These are phyloP conservation scores for Daldinia childiae DNA, from an alignment of 495 filamentous ascomycete genomes.

Conservation along the genomic window DNA sequence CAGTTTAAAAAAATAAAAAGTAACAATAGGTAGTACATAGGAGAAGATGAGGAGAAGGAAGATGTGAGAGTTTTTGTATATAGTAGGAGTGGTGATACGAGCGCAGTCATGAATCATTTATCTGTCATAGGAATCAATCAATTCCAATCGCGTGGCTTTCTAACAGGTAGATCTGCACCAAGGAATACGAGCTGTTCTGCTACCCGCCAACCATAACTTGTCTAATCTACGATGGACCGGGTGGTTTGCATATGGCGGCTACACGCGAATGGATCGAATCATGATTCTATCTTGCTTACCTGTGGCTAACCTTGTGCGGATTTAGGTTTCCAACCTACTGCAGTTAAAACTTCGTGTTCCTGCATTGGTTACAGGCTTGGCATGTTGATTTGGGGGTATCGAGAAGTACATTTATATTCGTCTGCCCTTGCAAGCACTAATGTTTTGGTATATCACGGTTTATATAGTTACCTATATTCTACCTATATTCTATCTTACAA, in stretches of 20 bases:
- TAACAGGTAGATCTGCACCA: constrained; percentile 18
- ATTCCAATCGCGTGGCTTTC: constrained; percentile 41
- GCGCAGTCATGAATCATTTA: constrained; percentile 12
- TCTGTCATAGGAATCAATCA: constrained; percentile 31
- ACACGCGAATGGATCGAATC: constrained; percentile 5
- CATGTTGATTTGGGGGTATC: constrained; percentile 12
- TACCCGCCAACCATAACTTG: constrained; percentile 14
- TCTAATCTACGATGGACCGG: constrained; percentile 18
- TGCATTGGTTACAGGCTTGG: constrained; percentile 32
- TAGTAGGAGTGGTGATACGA: constrained; percentile 10
- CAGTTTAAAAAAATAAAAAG: constrained; percentile 6
- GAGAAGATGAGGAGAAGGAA: constrained; percentile 1
- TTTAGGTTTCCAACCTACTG: constrained; percentile 20
- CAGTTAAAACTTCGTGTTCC: constrained; percentile 39
- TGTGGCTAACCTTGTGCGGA: constrained; percentile 27
- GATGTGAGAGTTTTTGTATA: not conserved
- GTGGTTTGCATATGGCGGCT: constrained; percentile 31
- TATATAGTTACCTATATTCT: not conserved
- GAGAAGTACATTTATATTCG: not conserved
- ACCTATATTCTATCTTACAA: too few species aligned
- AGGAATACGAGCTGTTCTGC: constrained; percentile 37
- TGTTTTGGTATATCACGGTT: constrained; percentile 1
- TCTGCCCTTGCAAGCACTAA: not conserved
- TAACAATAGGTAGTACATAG: not conserved
- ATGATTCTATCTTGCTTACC: constrained; percentile 14